Evolutionary conservation across 306 rosid genomes (phyloP), one percentile per base, ranked within the genome.

Genomic region (Macrotyloma uniflorum): DNA sequence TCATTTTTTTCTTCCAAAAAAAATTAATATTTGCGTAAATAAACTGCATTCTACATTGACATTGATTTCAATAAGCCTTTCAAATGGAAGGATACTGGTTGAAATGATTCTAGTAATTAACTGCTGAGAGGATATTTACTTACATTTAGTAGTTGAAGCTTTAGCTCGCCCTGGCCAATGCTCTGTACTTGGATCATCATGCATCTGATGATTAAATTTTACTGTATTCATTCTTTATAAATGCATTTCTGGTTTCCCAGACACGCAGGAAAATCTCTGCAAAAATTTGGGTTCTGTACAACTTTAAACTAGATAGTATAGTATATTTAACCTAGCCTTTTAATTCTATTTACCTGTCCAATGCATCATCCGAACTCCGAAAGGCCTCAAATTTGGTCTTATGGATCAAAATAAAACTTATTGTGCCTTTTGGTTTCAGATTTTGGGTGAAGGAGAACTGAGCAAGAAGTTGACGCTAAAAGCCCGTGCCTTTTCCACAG

Each of bases 361-460:
- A 50, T 76, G 74, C 33, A 16, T 46, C 12, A 38, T 38, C 13
- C 0, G 22, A 62, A 63, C 43, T 22, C 9, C 3, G 13, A 70
- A 70, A 19, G 33, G 38, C 69, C 43, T 12, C 8, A 4, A 5
- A 55, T 57, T 32, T 55, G 28, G 38, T 75, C 58, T 69, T 43
- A 62, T 75, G 61, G 47, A 80, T 63, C 43, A 42, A 35, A 51
- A n/a, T 16, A 33, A 22, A 35, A 45, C 28, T 28, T 63, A 49
- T 40, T 78, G 46, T 54, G 75, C 57, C 50, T 38, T 11, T 26
- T 64, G 80, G 72, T 72, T 87, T 73, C 86, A 93, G 98, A 85
- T 96, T 80, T 87, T 95, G 80, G 99, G 91, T 19, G 90, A 87
- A 40, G 98, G 99, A 46, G 94, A 91, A 75, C 78, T 95, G 30